These are phyloP conservation scores for Lipomyces sp. DNA, from an alignment of 805 yeast genomes.

Conservation along the genomic window DNA sequence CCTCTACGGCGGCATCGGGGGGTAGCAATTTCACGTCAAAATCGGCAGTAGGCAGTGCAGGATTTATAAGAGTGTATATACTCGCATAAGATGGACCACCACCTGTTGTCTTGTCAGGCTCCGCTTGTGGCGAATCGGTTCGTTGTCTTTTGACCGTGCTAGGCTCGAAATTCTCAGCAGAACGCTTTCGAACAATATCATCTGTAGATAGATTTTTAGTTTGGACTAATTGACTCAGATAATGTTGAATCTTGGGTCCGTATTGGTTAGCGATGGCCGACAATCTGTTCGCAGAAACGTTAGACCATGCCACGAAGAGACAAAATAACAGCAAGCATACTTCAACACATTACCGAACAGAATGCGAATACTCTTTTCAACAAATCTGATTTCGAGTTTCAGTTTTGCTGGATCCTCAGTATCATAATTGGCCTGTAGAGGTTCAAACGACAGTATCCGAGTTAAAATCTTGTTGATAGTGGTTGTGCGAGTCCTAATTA, in stretches of 20 bases:
- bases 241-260: constrained; percentile 34
- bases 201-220: constrained; percentile 27
- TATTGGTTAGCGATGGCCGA: constrained; percentile 38
- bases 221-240: constrained; percentile 33
- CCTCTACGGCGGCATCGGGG: constrained; percentile 56
- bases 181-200: constrained; percentile 26
- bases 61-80: constrained; percentile 63
- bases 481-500: constrained; percentile 65
- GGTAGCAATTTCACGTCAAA: constrained; percentile 73
- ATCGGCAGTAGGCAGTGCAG: constrained; percentile 56
- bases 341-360: constrained; percentile 30
- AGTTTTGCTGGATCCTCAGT: constrained; percentile 28
- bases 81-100: constrained; percentile 52
- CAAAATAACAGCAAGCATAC: constrained; percentile 11
- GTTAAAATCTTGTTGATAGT: constrained; percentile 53
- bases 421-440: constrained; percentile 26
- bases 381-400: constrained; percentile 56
- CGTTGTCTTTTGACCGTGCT: constrained; percentile 30
- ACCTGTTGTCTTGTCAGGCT: not conserved
- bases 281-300: not conserved
- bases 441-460: constrained; percentile 58
- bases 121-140: constrained; percentile 10
- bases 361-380: constrained; percentile 53
- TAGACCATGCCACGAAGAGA: not conserved
- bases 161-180: constrained; percentile 37